Percentiles rank a stretch among this genome's conserved stretches.
Conservation (phyloP, 225 moss, liverwort and hornwort genomes). For the Rhytidiadelphus loreus region DNA sequence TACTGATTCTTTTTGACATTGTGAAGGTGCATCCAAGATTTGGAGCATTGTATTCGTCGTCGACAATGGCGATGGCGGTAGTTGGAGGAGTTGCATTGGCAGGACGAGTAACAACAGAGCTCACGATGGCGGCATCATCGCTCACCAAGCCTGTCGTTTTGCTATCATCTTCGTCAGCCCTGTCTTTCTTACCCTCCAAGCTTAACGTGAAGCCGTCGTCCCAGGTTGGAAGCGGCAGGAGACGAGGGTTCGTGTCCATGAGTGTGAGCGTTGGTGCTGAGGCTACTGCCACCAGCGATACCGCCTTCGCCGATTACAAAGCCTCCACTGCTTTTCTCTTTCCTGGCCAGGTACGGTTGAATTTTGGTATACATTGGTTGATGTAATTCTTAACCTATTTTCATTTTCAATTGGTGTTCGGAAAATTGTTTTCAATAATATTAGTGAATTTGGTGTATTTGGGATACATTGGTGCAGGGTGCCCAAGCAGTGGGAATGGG, state of each 20-base stretch:
- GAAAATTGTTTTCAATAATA: background rate
- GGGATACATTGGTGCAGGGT: slow-evolving; percentile 11
- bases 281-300: slow-evolving; percentile 32
- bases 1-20: background rate
- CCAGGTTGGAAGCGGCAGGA: background rate
- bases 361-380: background rate
- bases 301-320: slow-evolving; percentile 65
- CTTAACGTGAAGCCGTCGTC: background rate
- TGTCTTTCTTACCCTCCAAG: slow-evolving; percentile 11
- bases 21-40: background rate
- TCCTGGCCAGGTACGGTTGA: slow-evolving; percentile 61
- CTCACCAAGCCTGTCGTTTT: slow-evolving; percentile 13
- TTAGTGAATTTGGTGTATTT: background rate
- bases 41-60: background rate
- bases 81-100: slow-evolving; percentile 24
- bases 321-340: slow-evolving; percentile 79
- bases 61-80: slow-evolving; percentile 28
- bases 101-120: slow-evolving; percentile 23
- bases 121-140: slow-evolving; percentile 24
- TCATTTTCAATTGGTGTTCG: background rate
- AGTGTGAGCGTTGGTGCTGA: slow-evolving; percentile 49
- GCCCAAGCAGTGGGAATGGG: slow-evolving; percentile 63
- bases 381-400: background rate
- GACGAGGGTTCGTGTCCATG: slow-evolving; percentile 42
- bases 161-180: slow-evolving; percentile 23